Evolutionary conservation across 164 flowering plant genomes (phyloP), one percentile per base, ranked within the genome.

Genomic region (Taxillus chinensis): DNA sequence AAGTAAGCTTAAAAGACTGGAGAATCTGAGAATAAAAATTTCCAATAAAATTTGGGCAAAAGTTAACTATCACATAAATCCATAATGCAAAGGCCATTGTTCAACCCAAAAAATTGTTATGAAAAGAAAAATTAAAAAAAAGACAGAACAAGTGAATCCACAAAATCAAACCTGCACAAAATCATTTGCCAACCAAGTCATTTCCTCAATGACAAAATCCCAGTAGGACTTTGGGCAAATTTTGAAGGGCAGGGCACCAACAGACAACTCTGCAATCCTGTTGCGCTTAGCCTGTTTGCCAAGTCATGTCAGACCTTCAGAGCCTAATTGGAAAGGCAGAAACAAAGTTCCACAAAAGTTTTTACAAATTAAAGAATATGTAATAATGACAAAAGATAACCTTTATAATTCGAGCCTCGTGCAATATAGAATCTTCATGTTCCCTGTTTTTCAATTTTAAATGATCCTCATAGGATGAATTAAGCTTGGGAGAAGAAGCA

Each of bases 181-280:
- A 75, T 95, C 99, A 87, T 95, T 86, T 53, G 99, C 99, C 78
- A 92, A 65, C 99, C 99, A 95, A 57, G 86, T 78, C 96, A 91
- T 91, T 79, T 95, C 99, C 78, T 91, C 98, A 64, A 95, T 89
- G 49, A 95, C 90, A 78, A 82, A 89, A 64, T 84, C 95, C 99
- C 99, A 95, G 41, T 87, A 96, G 71, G 90, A 82, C 73, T 86
- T 91, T n/a, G 68, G 73, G 8, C 68, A 77, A 53, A 51, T 69
- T 65, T 79, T 85, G 53, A 57, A 59, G 5, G 78, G 77, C 48
- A 68, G 48, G 39, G 65, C 67, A 66, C 78, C 75, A 70, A 67
- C 72, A 71, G 96, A 86, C 62, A 88, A 71, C 71, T 86, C 91
- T 11, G 83, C 82, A 61, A 85, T 80, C 70, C 92, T 81, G 72